A percentile compares a stretch with the other conserved stretches of the same genome.
phyloP scores from a whole-genome alignment of 208 protist species.

The Trypanosoma boissoni region DNA sequence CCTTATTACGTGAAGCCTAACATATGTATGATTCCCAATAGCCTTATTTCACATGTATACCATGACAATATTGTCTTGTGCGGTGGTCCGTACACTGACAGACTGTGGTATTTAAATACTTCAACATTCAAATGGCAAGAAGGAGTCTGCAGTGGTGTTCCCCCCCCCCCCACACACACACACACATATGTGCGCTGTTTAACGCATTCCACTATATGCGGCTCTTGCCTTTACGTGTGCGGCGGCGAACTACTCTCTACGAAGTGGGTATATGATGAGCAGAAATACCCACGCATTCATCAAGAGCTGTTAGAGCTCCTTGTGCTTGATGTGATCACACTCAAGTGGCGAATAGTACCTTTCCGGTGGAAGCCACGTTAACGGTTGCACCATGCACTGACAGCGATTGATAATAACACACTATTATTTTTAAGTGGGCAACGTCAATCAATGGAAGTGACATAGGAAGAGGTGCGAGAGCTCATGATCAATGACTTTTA shows the following conservation, averaged over 20 bases:
- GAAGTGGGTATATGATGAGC: not conserved
- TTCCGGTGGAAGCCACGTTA: constrained; percentile 9
- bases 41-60: constrained; percentile 15
- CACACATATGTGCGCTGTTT: constrained; percentile 8
- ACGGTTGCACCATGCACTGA: constrained; percentile 16
- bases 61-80: constrained; percentile 9
- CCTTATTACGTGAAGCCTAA: not conserved
- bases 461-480: constrained; percentile 6
- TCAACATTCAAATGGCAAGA: constrained; percentile 18
- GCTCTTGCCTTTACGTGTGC: constrained; percentile 6
- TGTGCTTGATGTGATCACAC: constrained; percentile 9
- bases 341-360: not conserved
- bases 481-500: constrained; percentile 13
- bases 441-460: constrained; percentile 2
- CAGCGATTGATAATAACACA: constrained; percentile 6
- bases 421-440: constrained; percentile 16
- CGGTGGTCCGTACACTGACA: constrained; percentile 9
- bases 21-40: not conserved
- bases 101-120: constrained; percentile 17
- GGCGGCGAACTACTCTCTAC: not conserved
- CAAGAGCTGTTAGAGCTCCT: constrained; percentile 13
- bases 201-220: too few relatives aligned
- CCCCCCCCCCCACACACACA: constrained; percentile 14
- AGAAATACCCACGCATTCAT: not conserved
- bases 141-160: constrained; percentile 6